Evolutionary conservation across 805 yeast genomes (phyloP), one percentile per base, ranked within the genome.

Genomic region (Candida sakaeoensis): DNA sequence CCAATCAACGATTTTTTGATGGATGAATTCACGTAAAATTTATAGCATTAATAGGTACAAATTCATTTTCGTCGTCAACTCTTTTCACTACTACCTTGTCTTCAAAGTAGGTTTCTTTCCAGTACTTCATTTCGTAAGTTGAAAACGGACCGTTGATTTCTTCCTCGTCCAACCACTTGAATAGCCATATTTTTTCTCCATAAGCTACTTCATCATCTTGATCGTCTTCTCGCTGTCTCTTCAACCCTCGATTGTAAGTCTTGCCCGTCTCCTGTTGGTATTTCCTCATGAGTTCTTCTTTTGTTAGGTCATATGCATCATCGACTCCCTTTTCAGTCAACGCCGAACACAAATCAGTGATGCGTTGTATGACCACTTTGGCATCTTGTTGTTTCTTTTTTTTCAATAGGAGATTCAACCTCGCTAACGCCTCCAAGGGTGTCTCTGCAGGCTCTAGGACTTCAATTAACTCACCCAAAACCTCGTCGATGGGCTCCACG

Each of bases 1-100:
- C 85, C 81, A 1, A 68, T 89, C 8, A 77, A 72, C 21, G 79
- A 76, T 43, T 87, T 82, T 52, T 50, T 87, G 15, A 54, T 25
- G 30, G 49, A 49, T 41, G 43, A 45, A 17, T 22, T 36, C 18
- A 28, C 13, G 8, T 15, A 37, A 42, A 66, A 4, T 35, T 35
- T 7, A 60, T 53, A 2, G 48, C 37, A 19, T 51, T 47, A 1
- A 68, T 51, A 23, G 54, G 58, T 3, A 10, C 27, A 37, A 66
- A 68, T 1, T 41, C 49, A 1, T n/a, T 24, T 21, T 52, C 54
- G 8, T 52, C 54, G 8, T 55, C 61, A 1, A 50, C 33, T 40
- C 54, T 60, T 23, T 75, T 54, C 0, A 70, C 81, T 21, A 58
- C 60, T 0, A 71, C 81, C 8, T 58, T 58, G 37, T 70, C 63